A percentile compares a stretch with the other conserved stretches of the same genome.
Evolutionary conservation across 768 basidiomycete genomes (phyloP).

Genomic region (Psilocybe subaeruginosa): DNA sequence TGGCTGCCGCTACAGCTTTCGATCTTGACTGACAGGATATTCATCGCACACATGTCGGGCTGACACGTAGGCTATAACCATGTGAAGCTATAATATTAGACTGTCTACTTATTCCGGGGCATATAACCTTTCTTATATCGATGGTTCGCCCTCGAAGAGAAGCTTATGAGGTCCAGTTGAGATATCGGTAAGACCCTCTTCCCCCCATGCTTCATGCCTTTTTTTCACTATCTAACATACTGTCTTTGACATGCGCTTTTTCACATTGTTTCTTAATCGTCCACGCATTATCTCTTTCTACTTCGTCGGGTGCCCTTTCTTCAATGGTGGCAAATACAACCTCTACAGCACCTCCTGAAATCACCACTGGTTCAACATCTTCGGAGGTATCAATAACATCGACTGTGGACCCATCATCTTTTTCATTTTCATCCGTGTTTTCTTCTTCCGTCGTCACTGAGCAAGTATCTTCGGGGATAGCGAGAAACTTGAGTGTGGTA

Average conservation of each 20-base stretch:
- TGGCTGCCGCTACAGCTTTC: conserved; percentile 22
- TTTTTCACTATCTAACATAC: conserved; percentile 9
- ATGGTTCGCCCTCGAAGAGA: conserved; percentile 14
- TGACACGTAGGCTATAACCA: conserved; percentile 32
- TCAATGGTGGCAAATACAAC: conserved; percentile 4
- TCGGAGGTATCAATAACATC: not conserved
- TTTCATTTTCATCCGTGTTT: not conserved
- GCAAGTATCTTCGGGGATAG: not conserved
- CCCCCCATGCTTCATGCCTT: conserved; percentile 10
- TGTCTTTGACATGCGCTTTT: conserved; percentile 3
- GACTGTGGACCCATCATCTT: not conserved
- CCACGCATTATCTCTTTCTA: not conserved
- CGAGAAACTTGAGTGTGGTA: not conserved
- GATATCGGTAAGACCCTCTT: conserved; percentile 16
- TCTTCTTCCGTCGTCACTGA: not conserved
- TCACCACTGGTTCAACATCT: not conserved
- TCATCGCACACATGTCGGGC: conserved; percentile 35
- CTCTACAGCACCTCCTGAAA: not conserved
- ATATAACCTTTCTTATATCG: conserved; percentile 11
- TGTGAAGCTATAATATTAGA: conserved; percentile 17
- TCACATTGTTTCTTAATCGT: not conserved
- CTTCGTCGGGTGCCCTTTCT: conserved; percentile 1
- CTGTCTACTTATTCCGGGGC: conserved; percentile 8
- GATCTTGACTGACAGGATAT: conserved; percentile 25
- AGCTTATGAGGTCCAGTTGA: conserved; percentile 19